phyloP scores from a whole-genome alignment of 2,329 filamentous ascomycete species.

The Claviceps fusiformis region DNA sequence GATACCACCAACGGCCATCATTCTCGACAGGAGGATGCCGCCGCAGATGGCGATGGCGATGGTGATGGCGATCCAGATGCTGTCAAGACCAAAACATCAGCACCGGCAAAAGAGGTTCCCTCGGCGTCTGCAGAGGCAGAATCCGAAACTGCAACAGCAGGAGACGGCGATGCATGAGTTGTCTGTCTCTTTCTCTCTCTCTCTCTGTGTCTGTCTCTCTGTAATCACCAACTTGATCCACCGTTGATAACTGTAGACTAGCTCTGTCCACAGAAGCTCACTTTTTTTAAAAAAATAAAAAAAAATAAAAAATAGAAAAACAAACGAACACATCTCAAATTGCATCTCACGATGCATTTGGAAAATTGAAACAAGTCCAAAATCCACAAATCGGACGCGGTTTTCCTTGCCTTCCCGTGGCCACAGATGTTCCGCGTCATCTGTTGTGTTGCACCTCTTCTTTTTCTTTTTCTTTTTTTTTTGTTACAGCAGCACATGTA shows the following conservation, averaged over 20 bases:
- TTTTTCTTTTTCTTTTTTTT: too few relatives aligned
- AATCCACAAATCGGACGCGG: neutral
- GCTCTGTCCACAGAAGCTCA: neutral
- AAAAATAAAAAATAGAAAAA: too few relatives aligned
- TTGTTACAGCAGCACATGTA: too few relatives aligned
- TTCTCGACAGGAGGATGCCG: conserved; percentile 16
- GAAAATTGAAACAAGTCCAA: neutral
- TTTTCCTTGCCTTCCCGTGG: neutral
- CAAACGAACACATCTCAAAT: neutral
- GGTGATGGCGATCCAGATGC: neutral
- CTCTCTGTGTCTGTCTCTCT: neutral
- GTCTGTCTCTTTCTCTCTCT: neutral
- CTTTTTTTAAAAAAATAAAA: too few relatives aligned
- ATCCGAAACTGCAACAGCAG: conserved; percentile 16
- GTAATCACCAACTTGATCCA: neutral
- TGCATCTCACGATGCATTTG: neutral
- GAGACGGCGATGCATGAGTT: conserved; percentile 16
- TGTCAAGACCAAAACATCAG: conserved; percentile 11
- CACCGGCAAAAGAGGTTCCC: conserved; percentile 12
- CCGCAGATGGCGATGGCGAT: conserved; percentile 9
- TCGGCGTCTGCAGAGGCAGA: conserved; percentile 13
- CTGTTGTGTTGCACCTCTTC: neutral
- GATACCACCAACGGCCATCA: conserved; percentile 21
- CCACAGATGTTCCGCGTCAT: neutral
- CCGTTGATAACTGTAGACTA: neutral